These are phyloP conservation scores for Talaromyces albobiverticillius DNA, from an alignment of 2,329 filamentous ascomycete genomes.

Conservation along the genomic window DNA sequence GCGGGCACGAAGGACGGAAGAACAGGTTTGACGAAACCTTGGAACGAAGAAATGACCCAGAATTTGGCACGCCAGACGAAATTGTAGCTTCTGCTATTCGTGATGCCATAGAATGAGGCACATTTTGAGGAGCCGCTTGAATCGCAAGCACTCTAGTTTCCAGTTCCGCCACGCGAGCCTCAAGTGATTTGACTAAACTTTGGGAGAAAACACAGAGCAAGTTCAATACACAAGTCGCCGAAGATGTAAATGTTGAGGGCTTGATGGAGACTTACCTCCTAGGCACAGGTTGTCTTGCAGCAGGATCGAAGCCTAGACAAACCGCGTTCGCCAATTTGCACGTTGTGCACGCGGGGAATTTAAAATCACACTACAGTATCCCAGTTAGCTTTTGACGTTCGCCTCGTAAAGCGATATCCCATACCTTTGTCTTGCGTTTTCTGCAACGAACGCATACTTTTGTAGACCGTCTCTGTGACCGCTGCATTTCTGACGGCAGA, in stretches of 20 bases:
- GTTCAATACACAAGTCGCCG: background rate
- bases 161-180: background rate
- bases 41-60: background rate
- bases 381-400: background rate
- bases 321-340: constrained; percentile 1
- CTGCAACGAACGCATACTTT: constrained; percentile 14
- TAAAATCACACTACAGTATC: constrained; percentile 8
- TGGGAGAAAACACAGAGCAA: background rate
- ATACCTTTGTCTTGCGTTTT: constrained; percentile 18
- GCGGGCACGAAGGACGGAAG: constrained; percentile 13
- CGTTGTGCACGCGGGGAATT: constrained; percentile 9
- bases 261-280: background rate
- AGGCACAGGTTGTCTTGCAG: background rate
- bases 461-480: background rate
- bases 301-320: constrained; percentile 8
- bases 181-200: background rate
- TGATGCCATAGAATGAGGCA: background rate
- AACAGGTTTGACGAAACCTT: background rate
- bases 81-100: background rate
- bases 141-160: background rate
- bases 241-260: background rate
- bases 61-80: background rate
- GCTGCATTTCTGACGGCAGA: background rate
- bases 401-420: background rate
- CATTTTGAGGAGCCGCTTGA: background rate